Evolutionary conservation across 495 filamentous ascomycete species (phyloP), one percentile per base, ranked within the genome.

Genomic region (Trichoderma asperelloides): DNA sequence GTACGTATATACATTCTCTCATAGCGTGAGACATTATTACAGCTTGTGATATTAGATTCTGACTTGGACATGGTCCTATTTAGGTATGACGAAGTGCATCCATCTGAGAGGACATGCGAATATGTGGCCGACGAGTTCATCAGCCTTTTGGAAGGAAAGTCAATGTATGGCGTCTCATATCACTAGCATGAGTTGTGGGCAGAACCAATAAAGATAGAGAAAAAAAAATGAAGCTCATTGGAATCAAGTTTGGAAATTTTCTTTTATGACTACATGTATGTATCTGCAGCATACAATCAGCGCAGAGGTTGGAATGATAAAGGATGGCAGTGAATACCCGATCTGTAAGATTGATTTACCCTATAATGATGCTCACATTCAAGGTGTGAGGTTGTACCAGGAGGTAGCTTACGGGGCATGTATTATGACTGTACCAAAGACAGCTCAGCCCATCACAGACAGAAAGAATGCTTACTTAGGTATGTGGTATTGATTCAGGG

Each of bases 31-130:
- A 18, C 5, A 47, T 13, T 47, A 9, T n/a, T 1, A 45, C 11
- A n/a, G 13, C 33, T 37, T 37, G 5, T 37, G 33, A 7, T 6
- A 7, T 37, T 37, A 2, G 9, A 37, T 37, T 37, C 33, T 47
- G 5, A n/a, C n/a, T 18, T 47, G 13, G 43, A 47, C 43, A 3
- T n/a, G 2, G 16, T 11, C 3, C 3, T 2, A 2, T 30, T 27
- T 60, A 60, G 79, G 79, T 81, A 80, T 67, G 88, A 91, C 75
- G 83, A 86, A 71, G 74, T 91, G 72, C 89, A 92, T 76, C 87
- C 88, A 13, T 85, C 81, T 16, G 78, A 85, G 73, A 81, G 84
- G 77, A 80, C 84, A 8, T 73, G 79, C 76, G 74, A 77, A 73
- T 73, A 40, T 13, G 62, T 64, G 12, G 62, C 62, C 9, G 62